phyloP scores from a whole-genome alignment of 2,329 filamentous ascomycete species.

The Canariomyces notabilis region DNA sequence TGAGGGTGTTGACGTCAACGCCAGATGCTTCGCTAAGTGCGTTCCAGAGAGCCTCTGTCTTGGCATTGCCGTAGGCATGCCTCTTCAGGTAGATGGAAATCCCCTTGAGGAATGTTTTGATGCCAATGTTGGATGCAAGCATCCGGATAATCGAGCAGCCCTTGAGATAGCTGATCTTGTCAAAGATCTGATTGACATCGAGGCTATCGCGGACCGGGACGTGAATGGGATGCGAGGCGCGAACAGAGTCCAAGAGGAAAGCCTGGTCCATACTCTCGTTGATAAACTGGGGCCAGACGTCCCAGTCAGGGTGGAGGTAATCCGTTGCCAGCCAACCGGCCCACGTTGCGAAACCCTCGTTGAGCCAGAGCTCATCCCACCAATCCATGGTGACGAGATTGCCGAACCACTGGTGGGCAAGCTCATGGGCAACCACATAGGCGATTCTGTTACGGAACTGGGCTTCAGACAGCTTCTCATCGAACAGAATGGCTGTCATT shows the following conservation, averaged over 20 bases:
- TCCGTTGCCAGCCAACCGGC: slow-evolving; percentile 93
- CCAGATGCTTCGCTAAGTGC: slow-evolving; percentile 84
- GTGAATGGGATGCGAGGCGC: slow-evolving; percentile 92
- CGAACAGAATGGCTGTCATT: slow-evolving; percentile 92
- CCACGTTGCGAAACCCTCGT: slow-evolving; percentile 98
- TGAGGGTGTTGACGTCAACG: slow-evolving; percentile 78
- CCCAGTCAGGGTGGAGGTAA: slow-evolving; percentile 91
- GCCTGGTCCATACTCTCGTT: slow-evolving; percentile 91
- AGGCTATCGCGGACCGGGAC: slow-evolving; percentile 90
- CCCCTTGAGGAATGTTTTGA: slow-evolving; percentile 82
- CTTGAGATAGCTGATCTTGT: slow-evolving; percentile 93
- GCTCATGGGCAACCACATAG: slow-evolving; percentile 96
- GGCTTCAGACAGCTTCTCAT: slow-evolving; percentile 84
- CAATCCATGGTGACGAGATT: slow-evolving; percentile 98
- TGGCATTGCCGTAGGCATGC: slow-evolving; percentile 85
- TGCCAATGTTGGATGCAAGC: slow-evolving; percentile 84
- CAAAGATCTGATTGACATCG: slow-evolving; percentile 97
- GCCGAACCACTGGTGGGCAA: slow-evolving; percentile 97
- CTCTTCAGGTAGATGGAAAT: slow-evolving; percentile 85
- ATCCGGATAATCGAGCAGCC: slow-evolving; percentile 95
- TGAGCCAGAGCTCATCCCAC: slow-evolving; percentile 96
- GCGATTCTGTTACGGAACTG: slow-evolving; percentile 90
- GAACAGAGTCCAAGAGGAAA: slow-evolving; percentile 82
- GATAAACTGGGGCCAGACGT: slow-evolving; percentile 96
- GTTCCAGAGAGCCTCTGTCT: slow-evolving; percentile 85